These are phyloP conservation scores for Clonostachys rhizophaga DNA, from an alignment of 2,329 filamentous ascomycete genomes.

Conservation along the genomic window DNA sequence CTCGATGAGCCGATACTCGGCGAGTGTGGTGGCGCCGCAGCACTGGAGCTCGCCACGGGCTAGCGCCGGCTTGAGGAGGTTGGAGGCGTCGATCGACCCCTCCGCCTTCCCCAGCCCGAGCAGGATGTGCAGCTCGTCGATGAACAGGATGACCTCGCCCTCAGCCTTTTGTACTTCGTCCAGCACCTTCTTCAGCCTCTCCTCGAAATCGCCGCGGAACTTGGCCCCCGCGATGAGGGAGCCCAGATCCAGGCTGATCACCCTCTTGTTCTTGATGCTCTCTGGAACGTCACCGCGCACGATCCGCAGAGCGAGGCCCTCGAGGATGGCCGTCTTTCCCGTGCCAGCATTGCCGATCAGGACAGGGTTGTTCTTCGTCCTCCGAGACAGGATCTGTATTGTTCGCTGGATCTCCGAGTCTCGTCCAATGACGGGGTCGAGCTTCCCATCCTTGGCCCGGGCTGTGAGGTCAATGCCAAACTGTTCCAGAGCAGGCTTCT, in stretches of 20 bases:
- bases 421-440: slow-evolving; percentile 93
- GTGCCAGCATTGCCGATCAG: slow-evolving; percentile 89
- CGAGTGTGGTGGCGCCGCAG: slow-evolving; percentile 89
- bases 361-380: slow-evolving; percentile 95
- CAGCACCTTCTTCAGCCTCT: slow-evolving; percentile 84
- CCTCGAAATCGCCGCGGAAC: slow-evolving; percentile 93
- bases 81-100: slow-evolving; percentile 94
- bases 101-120: slow-evolving; percentile 92
- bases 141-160: slow-evolving; percentile 88
- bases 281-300: slow-evolving; percentile 91
- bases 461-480: slow-evolving; percentile 89
- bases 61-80: slow-evolving; percentile 89
- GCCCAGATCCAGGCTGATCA: slow-evolving; percentile 83
- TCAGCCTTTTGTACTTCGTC: slow-evolving; percentile 88
- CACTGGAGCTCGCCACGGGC: slow-evolving; percentile 91
- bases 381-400: slow-evolving; percentile 85
- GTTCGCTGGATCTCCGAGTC: slow-evolving; percentile 90
- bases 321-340: slow-evolving; percentile 89
- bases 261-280: slow-evolving; percentile 90
- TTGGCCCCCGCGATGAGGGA: slow-evolving; percentile 94
- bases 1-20: slow-evolving; percentile 89
- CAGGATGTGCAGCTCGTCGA: slow-evolving; percentile 89
- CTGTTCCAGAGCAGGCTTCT: slow-evolving; percentile 87
- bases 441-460: slow-evolving; percentile 78
- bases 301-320: slow-evolving; percentile 86